Base-by-base conservation (phyloP, 208 protist species). In the Herpetomonas tarakana region DNA sequence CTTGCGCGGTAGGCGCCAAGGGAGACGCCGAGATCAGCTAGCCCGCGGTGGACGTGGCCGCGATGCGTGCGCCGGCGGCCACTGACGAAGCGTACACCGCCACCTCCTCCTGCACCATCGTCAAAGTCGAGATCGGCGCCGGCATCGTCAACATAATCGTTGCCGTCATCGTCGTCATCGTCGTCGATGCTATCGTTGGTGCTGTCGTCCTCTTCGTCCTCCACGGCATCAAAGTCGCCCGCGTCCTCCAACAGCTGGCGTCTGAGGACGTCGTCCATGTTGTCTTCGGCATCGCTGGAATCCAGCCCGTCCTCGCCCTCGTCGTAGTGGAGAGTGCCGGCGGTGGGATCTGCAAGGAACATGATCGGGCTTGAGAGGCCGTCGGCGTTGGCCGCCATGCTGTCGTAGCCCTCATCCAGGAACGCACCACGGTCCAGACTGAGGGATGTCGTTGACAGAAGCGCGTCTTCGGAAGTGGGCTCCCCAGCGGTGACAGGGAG, bases 151-250 rank as follows among this genome's bases (percentile, higher is more conserved):
- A 2, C 6, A n/a, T 16, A 24, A 25, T 52, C 41, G 11, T 50
- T 51, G 52, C 9, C 27, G 41, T 45, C 50, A 2, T 63, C 54
- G 3, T 30, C 25, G 30, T 64, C 46, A n/a, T 62, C 66, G 53
- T 63, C 53, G 22, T 66, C 50, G 30, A 58, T 74, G 22, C 52
- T 35, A 12, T 79, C 65, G 16, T 38, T 58, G 56, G 80, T 61
- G 19, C 66, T 65, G 1, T 67, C 69, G 26, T 90, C 83, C 24
- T 74, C 70, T 53, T 76, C 66, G 35, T 76, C 74, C 22, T 78
- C 69, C 22, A 68, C 58, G 14, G 71, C 49, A 35, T 79, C 70
- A 18, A 62, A 38, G 25, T 81, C 78, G 6, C 44, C 60, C 16
- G 51, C 39, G 24, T 74, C 74, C 18, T 76, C 58, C 18, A 54